phyloP scores from a whole-genome alignment of 1,284 basidiomycete species.

The Hymenochaete sp. region DNA sequence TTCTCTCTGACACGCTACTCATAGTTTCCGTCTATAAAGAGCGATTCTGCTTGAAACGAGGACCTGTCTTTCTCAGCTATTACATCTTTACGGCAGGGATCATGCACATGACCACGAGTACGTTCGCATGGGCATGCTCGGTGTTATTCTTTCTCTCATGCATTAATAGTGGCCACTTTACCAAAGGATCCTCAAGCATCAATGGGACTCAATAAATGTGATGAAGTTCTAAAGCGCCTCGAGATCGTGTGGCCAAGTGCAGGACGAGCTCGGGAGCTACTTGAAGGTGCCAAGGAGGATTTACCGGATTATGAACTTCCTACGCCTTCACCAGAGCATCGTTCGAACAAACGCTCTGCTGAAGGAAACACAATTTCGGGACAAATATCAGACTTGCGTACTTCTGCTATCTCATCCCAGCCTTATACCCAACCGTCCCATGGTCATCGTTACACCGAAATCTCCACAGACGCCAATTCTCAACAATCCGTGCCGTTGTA shows the following conservation, averaged over 20 bases:
- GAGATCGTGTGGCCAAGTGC: slow-evolving; percentile 71
- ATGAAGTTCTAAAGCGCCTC: slow-evolving; percentile 63
- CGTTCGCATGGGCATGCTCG: slow-evolving; percentile 19
- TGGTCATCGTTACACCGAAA: slow-evolving; percentile 8
- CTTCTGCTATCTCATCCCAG: neutral
- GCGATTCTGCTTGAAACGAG: slow-evolving; percentile 53
- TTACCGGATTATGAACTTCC: slow-evolving; percentile 24
- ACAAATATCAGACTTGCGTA: too few relatives aligned
- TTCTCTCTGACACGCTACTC: neutral
- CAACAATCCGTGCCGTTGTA: slow-evolving; percentile 1
- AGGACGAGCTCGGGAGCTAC: slow-evolving; percentile 61
- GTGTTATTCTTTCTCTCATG: neutral
- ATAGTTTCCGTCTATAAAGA: slow-evolving; percentile 49
- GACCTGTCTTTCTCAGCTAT: slow-evolving; percentile 70
- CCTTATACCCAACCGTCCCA: neutral
- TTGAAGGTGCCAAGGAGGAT: slow-evolving; percentile 54
- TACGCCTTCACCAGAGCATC: slow-evolving; percentile 21
- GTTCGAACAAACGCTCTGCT: slow-evolving; percentile 22
- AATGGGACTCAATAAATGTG: slow-evolving; percentile 56
- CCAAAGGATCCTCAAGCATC: slow-evolving; percentile 61
- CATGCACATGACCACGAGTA: slow-evolving; percentile 69
- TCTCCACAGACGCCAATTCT: neutral
- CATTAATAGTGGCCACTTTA: slow-evolving; percentile 46
- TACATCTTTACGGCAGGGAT: slow-evolving; percentile 78
- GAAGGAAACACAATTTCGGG: too few relatives aligned